Base-by-base conservation (phyloP, 2,329 filamentous ascomycete genomes). In the Fusarium musae region DNA sequence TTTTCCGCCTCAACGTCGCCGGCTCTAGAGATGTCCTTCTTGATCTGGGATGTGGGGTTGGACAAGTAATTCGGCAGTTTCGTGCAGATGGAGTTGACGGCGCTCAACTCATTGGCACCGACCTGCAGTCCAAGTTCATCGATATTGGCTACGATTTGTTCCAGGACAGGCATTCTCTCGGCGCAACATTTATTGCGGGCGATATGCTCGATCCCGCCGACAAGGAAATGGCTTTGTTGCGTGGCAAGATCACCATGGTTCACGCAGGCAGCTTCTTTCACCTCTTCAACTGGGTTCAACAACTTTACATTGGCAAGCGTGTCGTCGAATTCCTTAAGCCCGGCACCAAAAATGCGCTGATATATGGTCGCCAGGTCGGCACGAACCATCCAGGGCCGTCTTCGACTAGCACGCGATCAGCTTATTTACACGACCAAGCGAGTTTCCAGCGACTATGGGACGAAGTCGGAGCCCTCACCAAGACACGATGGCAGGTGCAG, bases 101-200 rank as follows among this genome's bases (percentile, higher is more conserved):
- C 9, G 77, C 81, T 21, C 84, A 85, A 50, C 78, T 90, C n/a
- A 85, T 85, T 65, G 88, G 86, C 23, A 81, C 83, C 7, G 88
- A 90, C 68, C 69, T 88, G 6, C 82, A 86, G 47, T 73, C 82
- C 26, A 81, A 81, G n/a, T 88, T 90, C 72, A 83, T 90, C 59
- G 83, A 88, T 16, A 79, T 88, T n/a, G 89, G 89, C 34, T 90
- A 91, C 78, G 88, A 91, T 60, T 83, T 93, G 26, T 93, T 93
- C 80, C 84, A 85, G 50, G 91, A 92, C 69, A 84, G 85, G 32
- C 76, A 81, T n/a, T 82, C 63, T 39, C 79, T 90, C 9, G 81
- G 81, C 26, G 83, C 83, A 4, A 82, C 81, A 4, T 89, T 90
- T 69, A 79, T 90, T 36, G 75, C 83, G 6, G 88, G 86, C 26